Evolutionary conservation across 352 stramenopile species (phyloP), one percentile per base, ranked within the genome.

Genomic region (Aphanomyces cochlioides): DNA sequence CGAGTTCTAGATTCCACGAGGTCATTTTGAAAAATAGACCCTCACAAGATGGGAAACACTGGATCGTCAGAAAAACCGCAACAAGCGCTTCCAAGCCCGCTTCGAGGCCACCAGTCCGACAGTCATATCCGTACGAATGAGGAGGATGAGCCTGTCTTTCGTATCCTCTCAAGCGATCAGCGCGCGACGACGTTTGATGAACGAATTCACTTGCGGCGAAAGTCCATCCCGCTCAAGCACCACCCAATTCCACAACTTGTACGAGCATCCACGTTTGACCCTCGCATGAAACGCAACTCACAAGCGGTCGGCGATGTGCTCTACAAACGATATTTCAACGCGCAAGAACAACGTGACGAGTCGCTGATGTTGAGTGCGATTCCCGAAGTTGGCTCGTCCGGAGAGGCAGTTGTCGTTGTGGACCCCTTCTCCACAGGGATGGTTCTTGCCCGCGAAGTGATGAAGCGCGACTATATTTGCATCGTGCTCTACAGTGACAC

Each of bases 381-480:
- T 74, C 77, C 80, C 2, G 79, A 89, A 71, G 5, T 57, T 15
- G 69, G 72, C 47, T 13, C 17, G 5, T 28, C 48, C 36, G 70
- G 5, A 28, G 38, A 83, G 7, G 87, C 88, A 7, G 83, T 98
- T 12, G 90, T 98, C n/a, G 79, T 98, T 40, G 89, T 99, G 8
- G 93, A 98, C 73, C 94, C 96, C 5, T 98, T 98, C 78, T 97
- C 90, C 0, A 98, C 95, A 56, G 96, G 95, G 68, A 95, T 90
- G 75, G 87, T 97, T 54, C 75, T 99, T 34, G 94, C 90, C 1
- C 79, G 97, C 67, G 88, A 95, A 68, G 89, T 95, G 1, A 67
- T 89, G 56, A 86, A 82, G 59, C 87, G 90, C 48, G 95, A 93
- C 37, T 98, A 95, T 74, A 83, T 79, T 1, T 86, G 78, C 74